A percentile compares a stretch with the other conserved stretches of the same genome.
phyloP scores from a whole-genome alignment of 768 basidiomycete genomes.

The Termitomyces eurrhizus region DNA sequence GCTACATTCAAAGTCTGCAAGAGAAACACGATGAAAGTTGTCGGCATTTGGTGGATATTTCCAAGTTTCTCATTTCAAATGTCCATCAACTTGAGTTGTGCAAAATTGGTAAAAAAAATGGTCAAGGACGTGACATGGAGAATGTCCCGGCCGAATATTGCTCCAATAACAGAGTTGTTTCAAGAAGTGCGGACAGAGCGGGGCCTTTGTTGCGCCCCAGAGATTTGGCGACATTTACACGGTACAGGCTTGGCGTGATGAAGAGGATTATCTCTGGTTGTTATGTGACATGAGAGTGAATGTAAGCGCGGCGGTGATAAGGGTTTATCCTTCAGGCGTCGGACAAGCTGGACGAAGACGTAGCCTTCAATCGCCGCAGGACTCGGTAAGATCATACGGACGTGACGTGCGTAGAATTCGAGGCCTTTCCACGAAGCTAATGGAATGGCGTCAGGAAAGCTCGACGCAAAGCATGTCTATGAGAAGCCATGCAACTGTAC shows the following conservation, averaged over 20 bases:
- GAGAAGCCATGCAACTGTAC: no score
- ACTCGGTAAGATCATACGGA: not conserved
- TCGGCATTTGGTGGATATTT: not conserved
- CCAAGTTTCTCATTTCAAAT: not conserved
- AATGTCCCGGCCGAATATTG: not conserved
- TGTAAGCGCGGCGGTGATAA: not conserved
- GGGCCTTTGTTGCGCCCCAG: not conserved
- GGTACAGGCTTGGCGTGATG: not conserved
- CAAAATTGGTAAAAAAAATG: not conserved
- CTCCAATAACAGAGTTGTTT: not conserved
- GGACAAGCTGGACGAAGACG: not conserved
- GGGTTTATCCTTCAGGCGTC: not conserved
- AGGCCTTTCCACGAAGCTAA: not conserved
- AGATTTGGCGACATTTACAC: not conserved
- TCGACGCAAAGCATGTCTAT: not conserved
- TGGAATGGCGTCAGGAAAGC: not conserved
- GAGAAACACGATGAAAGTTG: not conserved
- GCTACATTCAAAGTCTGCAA: not conserved
- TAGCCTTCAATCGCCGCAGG: not conserved
- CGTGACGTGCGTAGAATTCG: not conserved
- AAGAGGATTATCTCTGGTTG: constrained; percentile 1
- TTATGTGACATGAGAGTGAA: not conserved
- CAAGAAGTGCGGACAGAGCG: not conserved
- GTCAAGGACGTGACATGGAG: not conserved
- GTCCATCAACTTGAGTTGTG: not conserved